Evolutionary conservation across 1,139 yeast genomes (phyloP), one percentile per base, ranked within the genome.

Genomic region (Candida buenavistaensis): DNA sequence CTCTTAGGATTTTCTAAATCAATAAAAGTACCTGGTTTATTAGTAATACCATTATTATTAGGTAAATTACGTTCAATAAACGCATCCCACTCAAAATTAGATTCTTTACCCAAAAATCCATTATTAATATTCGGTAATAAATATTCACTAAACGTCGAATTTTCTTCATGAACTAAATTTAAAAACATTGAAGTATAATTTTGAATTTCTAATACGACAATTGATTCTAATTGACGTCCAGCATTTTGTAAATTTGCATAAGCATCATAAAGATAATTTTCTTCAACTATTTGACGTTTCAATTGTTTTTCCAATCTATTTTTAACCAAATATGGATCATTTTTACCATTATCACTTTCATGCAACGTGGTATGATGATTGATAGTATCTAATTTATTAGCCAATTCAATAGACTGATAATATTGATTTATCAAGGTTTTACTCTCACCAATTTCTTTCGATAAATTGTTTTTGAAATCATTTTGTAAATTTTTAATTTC

Each of bases 1-100:
- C 97, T 73, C 51, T 82, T 73, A 35, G 89, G 87, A 38, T 84
- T 65, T 31, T 74, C 68, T 30, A 88, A 80, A 50, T 86, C 89
- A 44, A 90, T 82, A 55, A 90, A 88, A 46, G 85, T 83, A 7
- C 75, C 75, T 28, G 57, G 53, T 36, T 54, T 59, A 23, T 50
- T n/a, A 22, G 24, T 10, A 22, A 11, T 13, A 22, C 12, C 13
- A 12, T 9, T 22, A 14, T 59, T 50, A 5, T 62, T 47, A 12
- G 75, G 70, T 36, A 79, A 68, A 58, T 89, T 89, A 41, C 82
- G 75, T 15, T 78, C 63, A 37, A 89, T 76, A 47, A 88, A 92
- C 19, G 85, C 75, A 44, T 85, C 89, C 97, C 97, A 92, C 64
- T 92, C 98, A 54, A 80, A 78, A 21, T 78, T 71, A 8, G 95